Conservation (phyloP, 129 eudicot genomes). For the Pseudognaphalium luteoalbum region DNA sequence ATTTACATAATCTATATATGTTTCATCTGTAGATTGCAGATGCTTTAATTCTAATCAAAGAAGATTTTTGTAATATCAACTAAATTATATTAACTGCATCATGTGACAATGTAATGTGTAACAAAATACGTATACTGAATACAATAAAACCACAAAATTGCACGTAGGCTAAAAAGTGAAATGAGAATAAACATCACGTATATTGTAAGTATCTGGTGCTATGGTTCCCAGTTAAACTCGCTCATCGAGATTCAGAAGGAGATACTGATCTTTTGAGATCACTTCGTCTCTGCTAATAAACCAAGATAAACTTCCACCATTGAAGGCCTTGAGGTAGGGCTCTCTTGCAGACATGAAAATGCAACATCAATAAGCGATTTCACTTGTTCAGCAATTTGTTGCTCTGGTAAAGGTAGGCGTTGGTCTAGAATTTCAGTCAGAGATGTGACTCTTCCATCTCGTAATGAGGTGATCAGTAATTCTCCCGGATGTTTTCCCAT, state of each 20-base stretch:
- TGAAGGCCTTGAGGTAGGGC: background rate
- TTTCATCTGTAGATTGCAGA: too few relatives aligned
- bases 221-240: background rate
- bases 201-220: background rate
- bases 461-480: background rate
- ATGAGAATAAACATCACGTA: too few relatives aligned
- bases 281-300: background rate
- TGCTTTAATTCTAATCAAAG: too few relatives aligned
- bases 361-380: background rate
- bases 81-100: too few relatives aligned
- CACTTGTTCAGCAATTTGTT: background rate
- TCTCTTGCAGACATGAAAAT: background rate
- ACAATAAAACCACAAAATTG: too few relatives aligned
- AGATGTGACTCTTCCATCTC: background rate
- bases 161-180: too few relatives aligned
- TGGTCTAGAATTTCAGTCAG: background rate
- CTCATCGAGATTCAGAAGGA: background rate
- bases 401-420: background rate
- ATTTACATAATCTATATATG: too few relatives aligned
- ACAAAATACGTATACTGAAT: too few relatives aligned
- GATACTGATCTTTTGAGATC: background rate
- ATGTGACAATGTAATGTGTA: too few relatives aligned
- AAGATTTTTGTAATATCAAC: too few relatives aligned
- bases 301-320: background rate
- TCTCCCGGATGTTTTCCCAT: conserved; percentile 30